phyloP scores from a whole-genome alignment of 1,284 basidiomycete genomes.

The Sporisorium reilianum region DNA sequence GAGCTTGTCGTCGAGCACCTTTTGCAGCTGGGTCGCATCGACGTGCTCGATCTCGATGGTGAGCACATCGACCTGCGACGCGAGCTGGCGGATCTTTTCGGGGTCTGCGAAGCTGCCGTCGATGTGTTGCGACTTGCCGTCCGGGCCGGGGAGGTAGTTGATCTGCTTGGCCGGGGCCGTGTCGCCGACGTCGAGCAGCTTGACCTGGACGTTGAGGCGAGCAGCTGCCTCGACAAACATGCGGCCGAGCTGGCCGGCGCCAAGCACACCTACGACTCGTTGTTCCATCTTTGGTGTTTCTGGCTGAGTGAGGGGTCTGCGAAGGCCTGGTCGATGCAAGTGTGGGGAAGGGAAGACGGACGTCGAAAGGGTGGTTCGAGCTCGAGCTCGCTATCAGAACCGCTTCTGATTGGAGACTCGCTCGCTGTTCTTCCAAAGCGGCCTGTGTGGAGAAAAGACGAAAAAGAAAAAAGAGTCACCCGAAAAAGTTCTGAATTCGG shows the following conservation, averaged over 20 bases:
- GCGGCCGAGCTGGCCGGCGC: constrained; percentile 96
- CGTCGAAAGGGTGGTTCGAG: no score
- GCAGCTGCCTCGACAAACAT: constrained; percentile 95
- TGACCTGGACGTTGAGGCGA: constrained; percentile 85
- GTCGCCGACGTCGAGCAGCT: constrained; percentile 86
- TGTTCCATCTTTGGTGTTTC: constrained; percentile 46
- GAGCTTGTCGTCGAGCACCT: constrained; percentile 63
- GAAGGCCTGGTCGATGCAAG: not conserved
- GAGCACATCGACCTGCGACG: constrained; percentile 84
- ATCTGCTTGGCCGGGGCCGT: constrained; percentile 92
- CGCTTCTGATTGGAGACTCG: constrained; percentile 3
- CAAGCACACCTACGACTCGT: constrained; percentile 70
- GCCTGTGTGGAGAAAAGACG: not conserved
- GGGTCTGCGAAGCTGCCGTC: constrained; percentile 91
- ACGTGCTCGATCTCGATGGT: constrained; percentile 99
- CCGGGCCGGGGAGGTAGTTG: constrained; percentile 52
- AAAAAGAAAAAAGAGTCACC: constrained; percentile 1
- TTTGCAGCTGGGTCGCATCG: constrained; percentile 79
- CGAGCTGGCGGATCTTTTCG: constrained; percentile 83
- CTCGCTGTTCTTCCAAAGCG: not conserved
- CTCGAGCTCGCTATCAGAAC: not conserved
- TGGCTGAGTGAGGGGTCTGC: not conserved
- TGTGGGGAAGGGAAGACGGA: constrained; percentile 6
- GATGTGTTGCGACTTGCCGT: constrained; percentile 75
- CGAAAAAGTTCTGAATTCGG: not conserved